Evolutionary conservation across 306 rosid species (phyloP).

Genomic region (Corylus heterophylla): DNA sequence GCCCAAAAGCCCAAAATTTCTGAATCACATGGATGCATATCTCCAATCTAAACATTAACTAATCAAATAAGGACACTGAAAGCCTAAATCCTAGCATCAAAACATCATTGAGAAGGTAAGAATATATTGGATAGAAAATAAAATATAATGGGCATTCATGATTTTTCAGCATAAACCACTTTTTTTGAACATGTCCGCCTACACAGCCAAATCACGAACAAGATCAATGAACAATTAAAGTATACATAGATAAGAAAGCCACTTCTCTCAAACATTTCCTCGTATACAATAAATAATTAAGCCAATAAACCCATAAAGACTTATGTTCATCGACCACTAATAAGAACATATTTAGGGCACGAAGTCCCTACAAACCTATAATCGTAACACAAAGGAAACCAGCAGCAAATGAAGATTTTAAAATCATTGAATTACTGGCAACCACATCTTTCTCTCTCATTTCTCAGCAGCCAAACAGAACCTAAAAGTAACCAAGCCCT

Average conservation of each 20-base stretch:
- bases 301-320: background rate
- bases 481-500: background rate
- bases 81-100: background rate
- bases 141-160: background rate
- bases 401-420: background rate
- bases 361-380: background rate
- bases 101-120: background rate
- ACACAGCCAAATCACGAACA: background rate
- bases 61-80: background rate
- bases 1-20: background rate
- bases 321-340: background rate
- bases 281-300: background rate
- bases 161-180: background rate
- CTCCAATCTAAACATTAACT: background rate
- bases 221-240: background rate
- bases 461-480: background rate
- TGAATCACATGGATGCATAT: background rate
- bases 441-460: background rate
- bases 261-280: background rate
- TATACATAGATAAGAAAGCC: background rate
- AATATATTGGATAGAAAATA: background rate
- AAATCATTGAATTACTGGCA: no score
- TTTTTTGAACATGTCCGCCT: background rate
- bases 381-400: background rate
- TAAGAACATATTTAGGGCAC: background rate